These are phyloP conservation scores for Piper longum DNA, from an alignment of 164 flowering plant genomes.

Conservation along the genomic window DNA sequence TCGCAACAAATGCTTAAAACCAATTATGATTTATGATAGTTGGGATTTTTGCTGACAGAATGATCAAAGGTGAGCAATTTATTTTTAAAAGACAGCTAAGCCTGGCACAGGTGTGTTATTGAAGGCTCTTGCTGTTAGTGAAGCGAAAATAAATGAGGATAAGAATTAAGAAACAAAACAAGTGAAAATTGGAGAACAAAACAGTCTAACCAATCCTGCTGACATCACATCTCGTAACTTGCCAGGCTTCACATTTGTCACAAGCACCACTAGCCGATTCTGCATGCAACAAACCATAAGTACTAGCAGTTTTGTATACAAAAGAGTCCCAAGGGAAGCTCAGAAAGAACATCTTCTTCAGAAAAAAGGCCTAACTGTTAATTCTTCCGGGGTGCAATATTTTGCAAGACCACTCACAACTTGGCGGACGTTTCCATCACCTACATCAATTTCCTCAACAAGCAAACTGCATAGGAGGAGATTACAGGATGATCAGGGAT, in stretches of 20 bases:
- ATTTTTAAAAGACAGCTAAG: too few relatives aligned
- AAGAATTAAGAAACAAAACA: too few relatives aligned
- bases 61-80: too few relatives aligned
- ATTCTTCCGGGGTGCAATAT: slow-evolving; percentile 56
- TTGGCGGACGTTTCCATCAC: slow-evolving; percentile 69
- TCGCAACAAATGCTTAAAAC: not conserved
- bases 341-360: not conserved
- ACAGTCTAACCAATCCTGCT: slow-evolving; percentile 66
- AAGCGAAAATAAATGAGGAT: too few relatives aligned
- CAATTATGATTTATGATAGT: too few relatives aligned
- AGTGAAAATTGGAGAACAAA: too few relatives aligned
- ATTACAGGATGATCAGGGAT: not conserved
- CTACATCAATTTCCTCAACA: slow-evolving; percentile 96
- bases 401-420: slow-evolving; percentile 98
- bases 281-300: slow-evolving; percentile 13
- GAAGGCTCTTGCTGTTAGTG: too few relatives aligned
- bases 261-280: slow-evolving; percentile 79
- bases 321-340: not conserved
- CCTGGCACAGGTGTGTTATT: too few relatives aligned
- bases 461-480: slow-evolving; percentile 42
- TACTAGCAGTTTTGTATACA: too few relatives aligned
- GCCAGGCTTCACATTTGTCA: slow-evolving; percentile 94
- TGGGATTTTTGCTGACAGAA: too few relatives aligned
- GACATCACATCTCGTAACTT: slow-evolving; percentile 87
- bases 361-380: slow-evolving; percentile 33